A percentile compares a stretch with the other conserved stretches of the same genome.
Evolutionary conservation across 1,284 basidiomycete genomes (phyloP).

Genomic region (Schizopora paradoxa): DNA sequence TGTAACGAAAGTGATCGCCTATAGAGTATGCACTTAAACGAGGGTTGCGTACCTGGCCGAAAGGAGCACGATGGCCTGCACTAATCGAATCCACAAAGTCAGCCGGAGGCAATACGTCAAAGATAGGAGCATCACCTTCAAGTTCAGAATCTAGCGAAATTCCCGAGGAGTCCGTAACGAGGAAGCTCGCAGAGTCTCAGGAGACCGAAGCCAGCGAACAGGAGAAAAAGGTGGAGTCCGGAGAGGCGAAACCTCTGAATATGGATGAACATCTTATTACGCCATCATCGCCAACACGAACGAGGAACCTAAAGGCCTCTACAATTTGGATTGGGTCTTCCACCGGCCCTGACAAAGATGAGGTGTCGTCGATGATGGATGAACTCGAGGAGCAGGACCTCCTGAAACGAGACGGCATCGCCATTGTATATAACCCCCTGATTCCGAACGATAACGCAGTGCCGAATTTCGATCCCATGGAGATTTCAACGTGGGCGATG

Average conservation of each 20-base stretch:
- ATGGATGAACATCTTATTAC: neutral
- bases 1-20: neutral
- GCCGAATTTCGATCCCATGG: constrained; percentile 33
- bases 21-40: constrained; percentile 32
- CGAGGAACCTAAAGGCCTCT: constrained; percentile 25
- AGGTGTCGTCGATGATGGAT: constrained; percentile 30
- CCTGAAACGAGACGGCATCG: constrained; percentile 33
- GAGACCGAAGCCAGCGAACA: constrained; percentile 25
- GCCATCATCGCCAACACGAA: neutral
- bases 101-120: constrained; percentile 11
- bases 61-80: constrained; percentile 30
- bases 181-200: constrained; percentile 19
- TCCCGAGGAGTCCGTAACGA: constrained; percentile 15
- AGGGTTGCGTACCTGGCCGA: constrained; percentile 34
- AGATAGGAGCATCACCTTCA: constrained; percentile 13
- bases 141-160: neutral
- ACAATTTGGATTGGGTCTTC: constrained; percentile 41
- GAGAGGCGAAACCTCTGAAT: constrained; percentile 11
- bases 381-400: constrained; percentile 34
- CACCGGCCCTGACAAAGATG: constrained; percentile 21
- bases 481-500: constrained; percentile 36
- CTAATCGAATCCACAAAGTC: constrained; percentile 21
- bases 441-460: constrained; percentile 30
- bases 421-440: constrained; percentile 36
- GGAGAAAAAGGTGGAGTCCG: constrained; percentile 15